phyloP scores from a whole-genome alignment of 2,329 filamentous ascomycete species.

The Claviceps sp. region DNA sequence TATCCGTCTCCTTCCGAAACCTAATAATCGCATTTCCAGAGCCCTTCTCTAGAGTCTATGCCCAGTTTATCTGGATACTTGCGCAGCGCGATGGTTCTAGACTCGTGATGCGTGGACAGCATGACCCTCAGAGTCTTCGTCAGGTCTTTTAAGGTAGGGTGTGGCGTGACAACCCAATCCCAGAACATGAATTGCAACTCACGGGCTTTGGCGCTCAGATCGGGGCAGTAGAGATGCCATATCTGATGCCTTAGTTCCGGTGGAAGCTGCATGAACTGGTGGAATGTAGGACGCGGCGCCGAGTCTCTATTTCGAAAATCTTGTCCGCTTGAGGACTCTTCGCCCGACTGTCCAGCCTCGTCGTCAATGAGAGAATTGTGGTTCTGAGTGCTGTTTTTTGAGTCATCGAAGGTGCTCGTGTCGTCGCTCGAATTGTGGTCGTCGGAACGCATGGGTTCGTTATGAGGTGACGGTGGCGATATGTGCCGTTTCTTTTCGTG shows the following conservation, averaged over 20 bases:
- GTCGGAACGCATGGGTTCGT: neutral
- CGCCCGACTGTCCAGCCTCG: slow-evolving; percentile 7
- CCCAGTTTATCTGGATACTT: slow-evolving; percentile 19
- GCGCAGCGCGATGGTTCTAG: slow-evolving; percentile 19
- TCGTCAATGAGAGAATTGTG: slow-evolving; percentile 4
- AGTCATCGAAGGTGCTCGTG: slow-evolving; percentile 1
- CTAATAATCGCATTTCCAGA: slow-evolving; percentile 13
- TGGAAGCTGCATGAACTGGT: slow-evolving; percentile 16
- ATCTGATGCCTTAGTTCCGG: slow-evolving; percentile 20
- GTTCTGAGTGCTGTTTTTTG: neutral
- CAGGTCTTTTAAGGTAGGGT: slow-evolving; percentile 13
- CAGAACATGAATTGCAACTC: slow-evolving; percentile 9
- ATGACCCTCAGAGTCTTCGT: slow-evolving; percentile 17
- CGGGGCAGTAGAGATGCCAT: slow-evolving; percentile 21
- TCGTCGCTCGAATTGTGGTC: neutral
- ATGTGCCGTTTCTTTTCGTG: neutral
- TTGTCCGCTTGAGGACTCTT: neutral
- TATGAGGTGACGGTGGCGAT: neutral
- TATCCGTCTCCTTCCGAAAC: slow-evolving; percentile 19
- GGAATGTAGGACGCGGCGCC: slow-evolving; percentile 8
- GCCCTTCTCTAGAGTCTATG: slow-evolving; percentile 14
- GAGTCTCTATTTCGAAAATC: neutral
- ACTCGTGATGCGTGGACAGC: slow-evolving; percentile 22
- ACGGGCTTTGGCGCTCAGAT: slow-evolving; percentile 13
- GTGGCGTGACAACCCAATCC: slow-evolving; percentile 10